phyloP scores from a whole-genome alignment of 352 stramenopile genomes.

The Pythium aquatile region DNA sequence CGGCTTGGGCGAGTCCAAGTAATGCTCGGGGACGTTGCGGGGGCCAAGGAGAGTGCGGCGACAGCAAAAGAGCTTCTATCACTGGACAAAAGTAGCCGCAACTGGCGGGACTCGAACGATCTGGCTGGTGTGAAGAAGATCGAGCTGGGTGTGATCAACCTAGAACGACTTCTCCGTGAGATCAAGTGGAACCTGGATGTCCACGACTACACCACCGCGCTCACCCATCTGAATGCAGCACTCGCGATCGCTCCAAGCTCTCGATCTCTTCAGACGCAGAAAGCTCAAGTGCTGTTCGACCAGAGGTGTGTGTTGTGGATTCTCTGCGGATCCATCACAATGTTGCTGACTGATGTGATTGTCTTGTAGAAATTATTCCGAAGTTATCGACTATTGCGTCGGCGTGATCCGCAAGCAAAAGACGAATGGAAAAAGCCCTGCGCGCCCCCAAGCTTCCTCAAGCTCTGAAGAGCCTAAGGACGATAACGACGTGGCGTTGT shows the following conservation, averaged over 20 bases:
- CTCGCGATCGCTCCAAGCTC: slow-evolving; percentile 49
- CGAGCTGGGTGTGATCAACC: slow-evolving; percentile 44
- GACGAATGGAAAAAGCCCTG: slow-evolving; percentile 12
- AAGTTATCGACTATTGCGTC: slow-evolving; percentile 50
- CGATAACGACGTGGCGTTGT: slow-evolving; percentile 41
- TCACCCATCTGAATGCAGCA: slow-evolving; percentile 49
- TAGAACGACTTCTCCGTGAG: slow-evolving; percentile 44
- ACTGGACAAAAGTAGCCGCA: slow-evolving; percentile 13
- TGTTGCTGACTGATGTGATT: not conserved
- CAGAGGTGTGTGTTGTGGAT: slow-evolving; percentile 49
- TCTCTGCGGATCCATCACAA: not conserved
- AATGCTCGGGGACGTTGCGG: slow-evolving; percentile 51
- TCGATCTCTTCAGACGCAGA: slow-evolving; percentile 60
- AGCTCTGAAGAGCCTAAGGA: slow-evolving; percentile 5
- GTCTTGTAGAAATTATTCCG: slow-evolving; percentile 44
- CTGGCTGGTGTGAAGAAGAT: slow-evolving; percentile 49
- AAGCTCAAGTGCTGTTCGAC: slow-evolving; percentile 56
- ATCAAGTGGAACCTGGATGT: slow-evolving; percentile 61
- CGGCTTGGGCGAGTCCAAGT: slow-evolving; percentile 69
- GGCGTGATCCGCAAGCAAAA: slow-evolving; percentile 57
- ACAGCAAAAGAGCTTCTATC: slow-evolving; percentile 49
- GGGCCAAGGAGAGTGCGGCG: slow-evolving; percentile 49
- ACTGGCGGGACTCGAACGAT: slow-evolving; percentile 38
- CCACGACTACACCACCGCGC: slow-evolving; percentile 44
- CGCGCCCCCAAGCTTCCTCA: not conserved